Conservation (phyloP, 2,329 filamentous ascomycete genomes). For the Aspergillus japonicus region DNA sequence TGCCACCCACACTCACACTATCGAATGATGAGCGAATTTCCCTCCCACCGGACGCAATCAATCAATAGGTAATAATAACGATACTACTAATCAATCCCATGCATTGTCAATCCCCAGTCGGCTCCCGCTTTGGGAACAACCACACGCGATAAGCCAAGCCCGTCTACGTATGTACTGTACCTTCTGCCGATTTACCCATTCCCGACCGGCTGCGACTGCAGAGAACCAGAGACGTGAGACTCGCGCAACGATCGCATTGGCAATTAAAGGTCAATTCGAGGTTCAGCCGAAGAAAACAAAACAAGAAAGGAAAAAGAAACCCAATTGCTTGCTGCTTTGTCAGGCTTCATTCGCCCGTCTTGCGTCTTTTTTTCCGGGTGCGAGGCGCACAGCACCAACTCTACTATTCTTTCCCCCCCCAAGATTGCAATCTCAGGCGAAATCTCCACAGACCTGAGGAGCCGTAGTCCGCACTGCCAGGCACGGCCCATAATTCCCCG, state of each 20-base stretch:
- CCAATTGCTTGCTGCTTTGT: too few species aligned
- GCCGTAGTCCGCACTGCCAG: neutral
- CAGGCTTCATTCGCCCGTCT: neutral
- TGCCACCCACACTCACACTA: neutral
- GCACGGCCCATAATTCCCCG: constrained; percentile 2
- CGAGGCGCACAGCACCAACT: neutral
- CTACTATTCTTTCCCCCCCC: neutral
- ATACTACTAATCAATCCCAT: neutral
- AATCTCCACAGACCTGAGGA: neutral
- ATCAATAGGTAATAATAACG: neutral
- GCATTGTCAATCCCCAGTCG: neutral
- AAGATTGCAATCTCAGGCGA: neutral
- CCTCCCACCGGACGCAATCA: neutral
- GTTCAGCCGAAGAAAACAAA: neutral
- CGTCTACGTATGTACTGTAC: neutral
- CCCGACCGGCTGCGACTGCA: neutral
- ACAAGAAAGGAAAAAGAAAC: too few species aligned
- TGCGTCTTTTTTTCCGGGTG: neutral
- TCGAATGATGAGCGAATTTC: neutral
- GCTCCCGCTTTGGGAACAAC: neutral
- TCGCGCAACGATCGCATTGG: neutral
- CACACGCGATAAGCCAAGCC: neutral
- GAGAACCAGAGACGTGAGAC: neutral
- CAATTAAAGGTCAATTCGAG: neutral
- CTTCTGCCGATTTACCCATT: neutral